Percentiles rank a stretch among this genome's conserved stretches.
Conservation (phyloP, 306 rosid species). For the Malus sylvestris region DNA sequence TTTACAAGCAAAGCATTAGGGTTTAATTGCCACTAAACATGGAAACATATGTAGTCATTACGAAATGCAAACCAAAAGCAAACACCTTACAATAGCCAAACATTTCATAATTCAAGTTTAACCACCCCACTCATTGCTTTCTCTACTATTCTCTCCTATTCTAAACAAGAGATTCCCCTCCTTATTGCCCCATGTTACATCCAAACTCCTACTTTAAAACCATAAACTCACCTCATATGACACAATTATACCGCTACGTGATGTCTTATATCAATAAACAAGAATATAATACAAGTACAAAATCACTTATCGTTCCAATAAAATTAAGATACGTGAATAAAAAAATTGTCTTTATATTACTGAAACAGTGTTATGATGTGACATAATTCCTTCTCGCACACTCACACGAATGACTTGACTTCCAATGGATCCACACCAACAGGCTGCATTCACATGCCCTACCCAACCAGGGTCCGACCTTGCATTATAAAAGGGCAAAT, state of each 20-base stretch:
- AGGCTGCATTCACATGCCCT: constrained; percentile 12
- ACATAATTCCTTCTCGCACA: too few relatives aligned
- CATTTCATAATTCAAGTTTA: constrained; percentile 9
- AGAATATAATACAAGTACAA: background rate
- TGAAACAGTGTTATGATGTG: too few relatives aligned
- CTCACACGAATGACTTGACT: background rate
- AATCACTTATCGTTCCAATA: too few relatives aligned
- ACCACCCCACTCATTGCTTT: constrained; percentile 21
- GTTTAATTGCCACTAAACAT: background rate
- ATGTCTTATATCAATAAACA: too few relatives aligned
- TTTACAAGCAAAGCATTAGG: background rate
- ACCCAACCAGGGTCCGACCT: constrained; percentile 1
- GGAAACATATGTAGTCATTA: constrained; percentile 19
- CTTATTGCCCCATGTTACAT: constrained; percentile 18
- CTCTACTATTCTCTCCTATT: background rate
- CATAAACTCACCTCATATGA: background rate
- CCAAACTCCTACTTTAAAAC: constrained; percentile 7
- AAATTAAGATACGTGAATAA: too few relatives aligned
- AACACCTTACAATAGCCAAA: background rate
- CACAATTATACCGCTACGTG: rapidly evolving
- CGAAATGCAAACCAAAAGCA: constrained; percentile 21
- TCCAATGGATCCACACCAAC: background rate
- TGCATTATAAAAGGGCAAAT: constrained; percentile 14
- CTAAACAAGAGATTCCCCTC: constrained; percentile 16
- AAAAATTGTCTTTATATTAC: too few relatives aligned